Evolutionary conservation across 768 basidiomycete species (phyloP), one percentile per base, ranked within the genome.

Genomic region (Mrakia hoshinonis): DNA sequence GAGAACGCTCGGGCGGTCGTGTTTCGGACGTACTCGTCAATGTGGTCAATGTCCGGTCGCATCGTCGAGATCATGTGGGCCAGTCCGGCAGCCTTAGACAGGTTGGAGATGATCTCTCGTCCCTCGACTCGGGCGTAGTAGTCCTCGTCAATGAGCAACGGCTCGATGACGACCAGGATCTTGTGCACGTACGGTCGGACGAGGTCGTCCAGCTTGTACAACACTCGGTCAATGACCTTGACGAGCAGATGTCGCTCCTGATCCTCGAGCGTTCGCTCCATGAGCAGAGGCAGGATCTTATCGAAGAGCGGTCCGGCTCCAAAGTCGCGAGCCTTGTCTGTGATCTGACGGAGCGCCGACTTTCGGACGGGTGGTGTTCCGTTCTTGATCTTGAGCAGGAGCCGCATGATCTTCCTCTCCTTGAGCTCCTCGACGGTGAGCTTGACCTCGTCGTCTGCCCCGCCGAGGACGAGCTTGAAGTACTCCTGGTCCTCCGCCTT

Each of bases 61-160:
- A 99, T 98, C 24, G 95, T 99, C 46, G 96, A 99, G 76, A 99
- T 99, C 96, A 99, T 98, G 81, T 99, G 96, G 2, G 96, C 95
- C 31, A 99, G 88, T 81, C 96, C 96, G 38, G 94, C 95, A 13
- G 96, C 96, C 81, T 98, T 99, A 36, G 96, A 95, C 51, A 98
- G 83, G 80, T 98, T 99, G 76, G 92, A 95, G 75, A 98, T 99
- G 79, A 99, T 98, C 83, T 99, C 96, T 43, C 95, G 92, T 74
- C 96, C 96, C 82, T 98, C 96, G 52, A 97, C 93, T 80, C 92
- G 91, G 4, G 82, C 82, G 72, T 82, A 82, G 76, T 82, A 82
- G 79, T 98, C 96, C 79, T 97, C 95, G 80, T 99, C 95, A 77
- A 98, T 98, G 78, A 99, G 87, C 10, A 99, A 85, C 0, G 96